These are phyloP conservation scores for Pythium vanterpoolii DNA, from an alignment of 352 stramenopile species.

Conservation along the genomic window DNA sequence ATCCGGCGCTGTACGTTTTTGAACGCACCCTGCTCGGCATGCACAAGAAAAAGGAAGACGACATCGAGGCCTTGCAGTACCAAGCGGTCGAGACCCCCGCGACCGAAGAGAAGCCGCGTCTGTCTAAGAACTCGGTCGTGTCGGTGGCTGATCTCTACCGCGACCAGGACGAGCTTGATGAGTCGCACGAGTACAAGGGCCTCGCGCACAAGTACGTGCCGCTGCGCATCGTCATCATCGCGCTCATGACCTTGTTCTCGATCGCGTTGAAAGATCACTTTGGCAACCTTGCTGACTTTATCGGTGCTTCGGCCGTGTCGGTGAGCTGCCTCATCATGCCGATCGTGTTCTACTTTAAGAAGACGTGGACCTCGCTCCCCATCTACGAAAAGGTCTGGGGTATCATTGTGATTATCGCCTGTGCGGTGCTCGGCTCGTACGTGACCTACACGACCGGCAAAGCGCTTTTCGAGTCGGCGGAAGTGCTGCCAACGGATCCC, in stretches of 20 bases:
- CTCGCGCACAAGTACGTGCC: slow-evolving; percentile 47
- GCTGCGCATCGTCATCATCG: slow-evolving; percentile 55
- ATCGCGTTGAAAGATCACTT: slow-evolving; percentile 47
- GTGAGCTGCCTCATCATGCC: slow-evolving; percentile 64
- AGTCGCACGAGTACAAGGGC: slow-evolving; percentile 41
- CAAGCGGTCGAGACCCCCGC: background rate
- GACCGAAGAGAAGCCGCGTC: slow-evolving; percentile 2
- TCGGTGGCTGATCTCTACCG: slow-evolving; percentile 37
- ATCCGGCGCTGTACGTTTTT: slow-evolving; percentile 30
- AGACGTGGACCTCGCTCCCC: slow-evolving; percentile 40
- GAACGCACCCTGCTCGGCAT: slow-evolving; percentile 31
- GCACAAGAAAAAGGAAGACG: slow-evolving; percentile 16
- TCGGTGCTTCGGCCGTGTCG: slow-evolving; percentile 53
- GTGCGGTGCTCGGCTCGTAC: slow-evolving; percentile 1
- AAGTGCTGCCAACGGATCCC: background rate
- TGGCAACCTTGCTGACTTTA: slow-evolving; percentile 59
- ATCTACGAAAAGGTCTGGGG: slow-evolving; percentile 10
- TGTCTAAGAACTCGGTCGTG: slow-evolving; percentile 34
- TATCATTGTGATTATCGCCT: slow-evolving; percentile 5
- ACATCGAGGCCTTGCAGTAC: slow-evolving; percentile 15
- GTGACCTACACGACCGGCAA: slow-evolving; percentile 16
- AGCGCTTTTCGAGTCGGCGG: slow-evolving; percentile 7
- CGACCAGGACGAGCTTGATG: slow-evolving; percentile 27
- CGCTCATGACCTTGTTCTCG: slow-evolving; percentile 34
- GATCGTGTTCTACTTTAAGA: slow-evolving; percentile 71